phyloP scores from a whole-genome alignment of 441 rosid genomes.

The Adansonia gregorii region DNA sequence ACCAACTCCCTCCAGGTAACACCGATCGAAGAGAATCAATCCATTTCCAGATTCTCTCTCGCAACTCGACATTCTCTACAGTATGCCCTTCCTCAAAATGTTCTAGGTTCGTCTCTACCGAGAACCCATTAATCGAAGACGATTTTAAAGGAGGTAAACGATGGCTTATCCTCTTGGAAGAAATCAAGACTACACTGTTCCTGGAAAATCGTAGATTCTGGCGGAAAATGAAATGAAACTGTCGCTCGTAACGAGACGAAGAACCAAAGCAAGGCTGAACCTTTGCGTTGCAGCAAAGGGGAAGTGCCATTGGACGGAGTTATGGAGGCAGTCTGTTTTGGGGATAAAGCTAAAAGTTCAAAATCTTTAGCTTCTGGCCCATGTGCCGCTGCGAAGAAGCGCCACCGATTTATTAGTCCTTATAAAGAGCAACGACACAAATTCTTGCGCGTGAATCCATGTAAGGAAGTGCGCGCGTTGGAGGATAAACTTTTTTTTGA shows the following conservation, averaged over 20 bases:
- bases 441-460: background rate
- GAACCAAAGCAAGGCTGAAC: constrained; percentile 40
- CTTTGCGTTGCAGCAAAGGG: constrained; percentile 42
- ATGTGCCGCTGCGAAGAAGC: background rate
- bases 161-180: constrained; percentile 5
- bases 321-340: constrained; percentile 20
- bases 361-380: constrained; percentile 24
- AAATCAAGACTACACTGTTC: constrained; percentile 23
- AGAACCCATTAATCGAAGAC: constrained; percentile 65
- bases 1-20: constrained; percentile 91
- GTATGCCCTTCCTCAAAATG: constrained; percentile 35
- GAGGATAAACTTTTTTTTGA: background rate
- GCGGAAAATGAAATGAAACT: constrained; percentile 25
- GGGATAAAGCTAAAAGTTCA: constrained; percentile 19
- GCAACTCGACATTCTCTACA: constrained; percentile 42
- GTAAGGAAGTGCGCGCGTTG: background rate
- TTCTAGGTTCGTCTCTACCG: constrained; percentile 40
- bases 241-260: constrained; percentile 38
- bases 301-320: constrained; percentile 53
- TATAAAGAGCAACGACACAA: background rate
- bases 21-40: constrained; percentile 56
- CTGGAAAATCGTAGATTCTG: constrained; percentile 35
- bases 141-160: constrained; percentile 36
- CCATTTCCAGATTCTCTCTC: constrained; percentile 53
- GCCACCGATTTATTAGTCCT: constrained; percentile 7